Percentiles rank a stretch among this genome's conserved stretches.
phyloP scores from a whole-genome alignment of 441 rosid genomes.

The Jatropha multifida region DNA sequence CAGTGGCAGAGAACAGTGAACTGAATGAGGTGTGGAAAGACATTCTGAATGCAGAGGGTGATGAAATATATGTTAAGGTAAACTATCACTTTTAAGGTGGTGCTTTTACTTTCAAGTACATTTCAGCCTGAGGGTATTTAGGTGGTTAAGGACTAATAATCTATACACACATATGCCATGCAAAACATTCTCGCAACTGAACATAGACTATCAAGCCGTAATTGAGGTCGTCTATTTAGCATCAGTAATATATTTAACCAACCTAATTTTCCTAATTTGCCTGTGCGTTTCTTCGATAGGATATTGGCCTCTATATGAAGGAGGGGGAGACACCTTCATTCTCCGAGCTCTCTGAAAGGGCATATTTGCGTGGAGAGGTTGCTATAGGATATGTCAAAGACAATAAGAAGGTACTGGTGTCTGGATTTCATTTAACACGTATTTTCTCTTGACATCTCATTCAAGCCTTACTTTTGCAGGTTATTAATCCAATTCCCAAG shows the following conservation, averaged over 20 bases:
- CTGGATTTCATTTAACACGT: not conserved
- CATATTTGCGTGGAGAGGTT: slow-evolving; percentile 74
- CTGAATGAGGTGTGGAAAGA: slow-evolving; percentile 95
- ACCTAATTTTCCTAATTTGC: not conserved
- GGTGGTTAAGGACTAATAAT: not conserved
- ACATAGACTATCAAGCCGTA: too few relatives aligned
- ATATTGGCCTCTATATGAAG: slow-evolving; percentile 73
- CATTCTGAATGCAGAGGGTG: slow-evolving; percentile 93
- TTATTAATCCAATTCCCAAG: slow-evolving; percentile 78
- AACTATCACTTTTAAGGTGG: not conserved
- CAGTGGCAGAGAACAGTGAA: slow-evolving; percentile 85
- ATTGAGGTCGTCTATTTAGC: not conserved
- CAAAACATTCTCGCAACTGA: not conserved
- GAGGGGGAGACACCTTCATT: slow-evolving; percentile 89
- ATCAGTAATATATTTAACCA: not conserved
- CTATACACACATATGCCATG: not conserved
- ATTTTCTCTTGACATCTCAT: slow-evolving; percentile 15
- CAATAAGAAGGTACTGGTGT: slow-evolving; percentile 53
- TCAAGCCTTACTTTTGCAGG: slow-evolving; percentile 41
- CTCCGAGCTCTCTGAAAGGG: slow-evolving; percentile 78
- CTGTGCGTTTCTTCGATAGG: slow-evolving; percentile 41
- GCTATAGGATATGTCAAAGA: slow-evolving; percentile 87
- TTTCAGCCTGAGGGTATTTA: not conserved
- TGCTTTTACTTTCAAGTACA: not conserved
- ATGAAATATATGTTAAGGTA: slow-evolving; percentile 95